These are phyloP conservation scores for Talaromyces marneffei DNA, from an alignment of 2,329 filamentous ascomycete genomes.

Conservation along the genomic window DNA sequence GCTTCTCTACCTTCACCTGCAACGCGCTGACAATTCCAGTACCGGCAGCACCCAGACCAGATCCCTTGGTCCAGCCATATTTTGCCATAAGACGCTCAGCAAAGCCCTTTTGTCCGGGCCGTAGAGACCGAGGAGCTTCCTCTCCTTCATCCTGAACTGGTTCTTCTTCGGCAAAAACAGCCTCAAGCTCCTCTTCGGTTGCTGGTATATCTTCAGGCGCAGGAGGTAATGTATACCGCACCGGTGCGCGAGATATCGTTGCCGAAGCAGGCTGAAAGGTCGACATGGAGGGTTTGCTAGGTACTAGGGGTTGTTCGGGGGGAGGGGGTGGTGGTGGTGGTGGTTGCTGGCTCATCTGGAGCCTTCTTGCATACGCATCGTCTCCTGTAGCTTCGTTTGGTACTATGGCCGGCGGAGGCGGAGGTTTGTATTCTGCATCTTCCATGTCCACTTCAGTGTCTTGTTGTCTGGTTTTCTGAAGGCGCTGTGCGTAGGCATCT, in stretches of 20 bases:
- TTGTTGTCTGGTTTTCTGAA: background rate
- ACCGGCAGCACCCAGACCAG: slow-evolving; percentile 75
- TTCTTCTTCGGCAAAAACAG: slow-evolving; percentile 37
- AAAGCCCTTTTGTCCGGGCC: slow-evolving; percentile 77
- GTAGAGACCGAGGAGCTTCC: slow-evolving; percentile 51
- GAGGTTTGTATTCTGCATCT: slow-evolving; percentile 18
- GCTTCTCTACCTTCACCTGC: slow-evolving; percentile 76
- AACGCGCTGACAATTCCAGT: slow-evolving; percentile 81
- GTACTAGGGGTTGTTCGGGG: slow-evolving; percentile 21
- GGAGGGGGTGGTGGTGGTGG: slow-evolving; percentile 27
- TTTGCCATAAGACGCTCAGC: slow-evolving; percentile 85
- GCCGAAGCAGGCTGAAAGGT: slow-evolving; percentile 40
- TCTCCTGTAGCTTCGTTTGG: slow-evolving; percentile 60
- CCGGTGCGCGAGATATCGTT: slow-evolving; percentile 70
- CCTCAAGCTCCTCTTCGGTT: slow-evolving; percentile 49
- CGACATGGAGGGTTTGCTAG: slow-evolving; percentile 34
- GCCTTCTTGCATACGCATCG: slow-evolving; percentile 61
- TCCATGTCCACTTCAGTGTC: slow-evolving; percentile 9
- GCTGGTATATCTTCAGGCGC: slow-evolving; percentile 49
- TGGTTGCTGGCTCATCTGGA: slow-evolving; percentile 46
- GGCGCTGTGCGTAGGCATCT: slow-evolving; percentile 5
- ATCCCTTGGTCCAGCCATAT: slow-evolving; percentile 86
- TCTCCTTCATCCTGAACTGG: slow-evolving; percentile 33
- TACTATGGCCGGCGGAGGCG: slow-evolving; percentile 40
- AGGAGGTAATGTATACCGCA: slow-evolving; percentile 61